Evolutionary conservation across 2,329 filamentous ascomycete genomes (phyloP).

Genomic region (Paraconiothyrium brasiliense): DNA sequence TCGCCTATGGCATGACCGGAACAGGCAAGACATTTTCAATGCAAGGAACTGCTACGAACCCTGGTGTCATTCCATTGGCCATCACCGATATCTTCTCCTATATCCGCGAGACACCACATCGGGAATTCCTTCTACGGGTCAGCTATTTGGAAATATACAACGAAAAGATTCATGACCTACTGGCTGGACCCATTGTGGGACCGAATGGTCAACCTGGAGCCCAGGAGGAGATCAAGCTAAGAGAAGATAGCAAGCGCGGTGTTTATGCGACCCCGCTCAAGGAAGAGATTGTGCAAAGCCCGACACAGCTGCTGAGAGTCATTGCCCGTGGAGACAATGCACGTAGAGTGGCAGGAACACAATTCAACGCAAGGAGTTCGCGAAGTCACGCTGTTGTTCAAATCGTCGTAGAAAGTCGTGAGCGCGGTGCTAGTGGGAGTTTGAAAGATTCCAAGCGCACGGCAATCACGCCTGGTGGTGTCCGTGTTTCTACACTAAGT

Average conservation of each 20-base stretch:
- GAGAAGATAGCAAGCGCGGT: constrained; percentile 94
- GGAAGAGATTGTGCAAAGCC: constrained; percentile 98
- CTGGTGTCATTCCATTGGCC: constrained; percentile 94
- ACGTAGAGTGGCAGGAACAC: constrained; percentile 88
- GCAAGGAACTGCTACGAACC: constrained; percentile 95
- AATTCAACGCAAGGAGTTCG: constrained; percentile 96
- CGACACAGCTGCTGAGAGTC: constrained; percentile 91
- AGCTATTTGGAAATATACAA: constrained; percentile 99
- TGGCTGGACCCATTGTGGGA: constrained; percentile 75
- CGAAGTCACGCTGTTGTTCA: constrained; percentile 98
- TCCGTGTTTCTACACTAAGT: constrained; percentile 93
- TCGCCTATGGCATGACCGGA: constrained; percentile 98
- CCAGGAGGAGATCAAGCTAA: constrained; percentile 95
- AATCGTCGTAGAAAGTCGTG: constrained; percentile 96
- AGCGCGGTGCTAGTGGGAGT: constrained; percentile 66
- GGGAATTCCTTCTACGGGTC: constrained; percentile 93
- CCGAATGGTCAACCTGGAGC: constrained; percentile 56
- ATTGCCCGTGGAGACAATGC: constrained; percentile 95
- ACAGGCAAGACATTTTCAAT: constrained; percentile 99
- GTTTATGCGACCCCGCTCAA: constrained; percentile 96
- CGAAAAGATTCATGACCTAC: constrained; percentile 92
- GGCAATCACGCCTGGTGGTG: constrained; percentile 75
- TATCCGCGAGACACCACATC: constrained; percentile 92
- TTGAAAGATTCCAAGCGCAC: constrained; percentile 54
- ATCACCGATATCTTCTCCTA: constrained; percentile 99